Conservation (phyloP, 768 basidiomycete species). For the Leucocoprinus birnbaumii region DNA sequence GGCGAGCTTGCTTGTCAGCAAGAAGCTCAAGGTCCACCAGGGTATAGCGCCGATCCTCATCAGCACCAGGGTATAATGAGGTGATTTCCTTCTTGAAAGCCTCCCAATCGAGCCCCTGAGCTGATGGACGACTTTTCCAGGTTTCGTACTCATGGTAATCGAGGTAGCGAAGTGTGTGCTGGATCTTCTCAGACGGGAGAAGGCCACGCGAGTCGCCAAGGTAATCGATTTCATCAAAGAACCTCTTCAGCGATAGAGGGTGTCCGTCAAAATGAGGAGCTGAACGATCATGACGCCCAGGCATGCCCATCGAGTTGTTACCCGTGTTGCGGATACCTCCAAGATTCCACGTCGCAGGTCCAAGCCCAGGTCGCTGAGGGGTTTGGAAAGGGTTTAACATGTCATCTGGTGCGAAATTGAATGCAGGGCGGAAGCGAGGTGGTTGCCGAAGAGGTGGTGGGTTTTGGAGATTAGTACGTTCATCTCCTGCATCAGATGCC, state of each 20-base stretch:
- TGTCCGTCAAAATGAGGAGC: neutral
- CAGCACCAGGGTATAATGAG: slow-evolving; percentile 3
- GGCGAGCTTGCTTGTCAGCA: neutral
- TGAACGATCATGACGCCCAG: no score
- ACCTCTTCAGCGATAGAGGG: neutral
- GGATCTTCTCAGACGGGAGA: neutral
- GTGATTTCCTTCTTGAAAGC: neutral
- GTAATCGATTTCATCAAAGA: neutral
- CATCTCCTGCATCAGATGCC: no score
- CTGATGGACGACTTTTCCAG: neutral
- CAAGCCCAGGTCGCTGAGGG: no score
- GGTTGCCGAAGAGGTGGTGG: no score
- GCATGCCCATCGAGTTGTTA: no score
- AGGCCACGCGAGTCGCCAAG: neutral
- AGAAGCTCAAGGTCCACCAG: slow-evolving; percentile 7
- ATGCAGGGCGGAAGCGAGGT: no score
- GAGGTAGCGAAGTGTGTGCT: neutral
- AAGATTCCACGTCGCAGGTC: no score
- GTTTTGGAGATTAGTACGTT: no score
- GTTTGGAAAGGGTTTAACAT: no score
- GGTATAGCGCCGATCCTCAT: neutral
- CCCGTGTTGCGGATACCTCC: no score
- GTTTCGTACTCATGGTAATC: no score
- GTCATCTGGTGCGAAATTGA: no score
- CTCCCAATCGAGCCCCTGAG: neutral